Percentiles rank a stretch among this genome's conserved stretches.
These are phyloP conservation scores for Tolypocladium pustulatum DNA, from an alignment of 2,329 filamentous ascomycete species.

Conservation along the genomic window DNA sequence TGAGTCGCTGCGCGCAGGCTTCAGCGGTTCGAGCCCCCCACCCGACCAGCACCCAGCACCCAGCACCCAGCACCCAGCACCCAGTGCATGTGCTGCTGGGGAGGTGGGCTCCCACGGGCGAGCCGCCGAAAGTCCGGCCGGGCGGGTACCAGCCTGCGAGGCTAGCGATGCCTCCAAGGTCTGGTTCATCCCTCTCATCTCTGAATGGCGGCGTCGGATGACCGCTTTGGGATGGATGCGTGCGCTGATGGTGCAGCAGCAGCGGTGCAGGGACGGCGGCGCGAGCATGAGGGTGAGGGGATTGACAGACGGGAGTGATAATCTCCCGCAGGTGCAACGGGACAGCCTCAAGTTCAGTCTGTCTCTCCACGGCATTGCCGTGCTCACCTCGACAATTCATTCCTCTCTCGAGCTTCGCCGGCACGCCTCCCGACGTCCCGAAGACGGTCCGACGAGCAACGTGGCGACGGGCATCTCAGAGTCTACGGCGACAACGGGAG, in stretches of 20 bases:
- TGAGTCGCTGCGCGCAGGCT: background rate
- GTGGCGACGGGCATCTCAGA: background rate
- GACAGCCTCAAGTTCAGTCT: background rate
- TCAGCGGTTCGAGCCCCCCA: background rate
- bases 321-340: background rate
- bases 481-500: background rate
- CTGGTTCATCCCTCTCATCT: background rate
- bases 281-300: background rate
- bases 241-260: background rate
- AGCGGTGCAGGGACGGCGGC: no score
- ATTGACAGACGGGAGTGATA: background rate
- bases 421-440: background rate
- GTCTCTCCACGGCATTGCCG: background rate
- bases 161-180: background rate
- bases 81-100: background rate
- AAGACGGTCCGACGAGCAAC: background rate
- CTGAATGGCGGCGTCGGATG: background rate
- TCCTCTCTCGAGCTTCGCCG: background rate
- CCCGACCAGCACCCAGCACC: background rate
- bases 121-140: constrained; percentile 6
- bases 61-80: no score
- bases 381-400: background rate
- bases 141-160: background rate
- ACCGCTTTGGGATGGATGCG: background rate
- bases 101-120: background rate